A percentile compares a stretch with the other conserved stretches of the same genome.
Conservation (phyloP, 2,329 filamentous ascomycete genomes). For the Penicillium frequentans region DNA sequence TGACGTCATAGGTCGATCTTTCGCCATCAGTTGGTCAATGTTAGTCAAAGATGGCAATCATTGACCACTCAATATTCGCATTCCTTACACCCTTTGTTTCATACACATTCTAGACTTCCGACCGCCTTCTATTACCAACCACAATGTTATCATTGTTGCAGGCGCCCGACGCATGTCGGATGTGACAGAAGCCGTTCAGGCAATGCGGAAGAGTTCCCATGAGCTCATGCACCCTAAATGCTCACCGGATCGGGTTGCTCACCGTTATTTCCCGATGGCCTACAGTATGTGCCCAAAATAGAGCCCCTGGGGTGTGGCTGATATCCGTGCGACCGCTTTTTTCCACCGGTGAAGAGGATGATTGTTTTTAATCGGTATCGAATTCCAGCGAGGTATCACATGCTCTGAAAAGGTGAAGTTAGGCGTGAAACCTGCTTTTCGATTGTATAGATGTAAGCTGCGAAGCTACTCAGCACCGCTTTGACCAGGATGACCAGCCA, state of each 20-base stretch:
- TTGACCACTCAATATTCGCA: neutral
- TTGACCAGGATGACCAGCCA: neutral
- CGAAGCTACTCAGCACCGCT: neutral
- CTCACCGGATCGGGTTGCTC: constrained; percentile 3
- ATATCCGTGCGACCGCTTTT: constrained; percentile 1
- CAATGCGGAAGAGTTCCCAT: neutral
- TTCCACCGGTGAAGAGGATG: neutral
- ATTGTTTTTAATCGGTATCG: no score
- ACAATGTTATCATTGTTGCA: neutral
- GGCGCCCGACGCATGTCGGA: neutral
- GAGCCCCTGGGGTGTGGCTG: neutral
- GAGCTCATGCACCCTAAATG: constrained; percentile 3
- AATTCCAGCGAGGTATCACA: neutral
- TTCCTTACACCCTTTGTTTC: neutral
- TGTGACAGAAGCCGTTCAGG: neutral
- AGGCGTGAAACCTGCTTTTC: neutral
- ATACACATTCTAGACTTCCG: neutral
- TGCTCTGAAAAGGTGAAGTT: neutral
- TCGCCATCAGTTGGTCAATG: neutral
- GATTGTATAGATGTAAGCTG: neutral
- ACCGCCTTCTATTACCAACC: neutral
- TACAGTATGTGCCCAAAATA: neutral
- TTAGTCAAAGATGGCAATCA: neutral
- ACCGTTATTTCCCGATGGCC: constrained; percentile 13
- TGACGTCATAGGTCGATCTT: constrained; percentile 1